Percentiles rank a stretch among this genome's conserved stretches.
phyloP scores from a whole-genome alignment of 257 asterid species.

The Ophiorrhiza pumila region DNA sequence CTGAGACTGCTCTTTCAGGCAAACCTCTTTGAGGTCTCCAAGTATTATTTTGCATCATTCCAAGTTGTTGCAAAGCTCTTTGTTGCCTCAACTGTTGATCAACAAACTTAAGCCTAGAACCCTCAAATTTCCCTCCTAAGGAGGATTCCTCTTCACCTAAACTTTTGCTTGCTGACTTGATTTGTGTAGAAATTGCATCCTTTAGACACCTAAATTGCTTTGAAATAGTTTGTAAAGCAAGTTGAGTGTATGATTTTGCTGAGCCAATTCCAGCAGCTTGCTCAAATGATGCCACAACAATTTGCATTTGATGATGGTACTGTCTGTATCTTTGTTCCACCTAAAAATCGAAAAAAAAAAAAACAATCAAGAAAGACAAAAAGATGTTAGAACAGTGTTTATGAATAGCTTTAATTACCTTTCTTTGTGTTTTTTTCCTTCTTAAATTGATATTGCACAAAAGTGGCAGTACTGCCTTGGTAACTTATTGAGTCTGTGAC shows the following conservation, averaged over 20 bases:
- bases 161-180: constrained; percentile 39
- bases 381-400: background rate
- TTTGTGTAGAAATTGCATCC: constrained; percentile 50
- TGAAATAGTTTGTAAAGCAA: constrained; percentile 55
- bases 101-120: constrained; percentile 45
- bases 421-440: background rate
- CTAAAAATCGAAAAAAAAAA: constrained; percentile 25
- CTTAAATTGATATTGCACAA: background rate
- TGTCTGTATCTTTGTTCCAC: constrained; percentile 69
- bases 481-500: background rate
- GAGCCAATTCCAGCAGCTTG: constrained; percentile 68
- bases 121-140: constrained; percentile 30
- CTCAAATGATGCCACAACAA: constrained; percentile 50
- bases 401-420: background rate
- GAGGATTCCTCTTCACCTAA: constrained; percentile 43
- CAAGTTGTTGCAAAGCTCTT: constrained; percentile 51
- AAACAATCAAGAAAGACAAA: background rate
- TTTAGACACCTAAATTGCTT: constrained; percentile 66
- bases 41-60: constrained; percentile 58
- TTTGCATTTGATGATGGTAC: constrained; percentile 64
- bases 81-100: constrained; percentile 53
- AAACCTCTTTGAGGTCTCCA: constrained; percentile 81
- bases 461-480: background rate
- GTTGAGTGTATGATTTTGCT: constrained; percentile 53
- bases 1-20: constrained; percentile 72